Evolutionary conservation across 495 filamentous ascomycete species (phyloP).

Genomic region (Annulohypoxylon nitens): DNA sequence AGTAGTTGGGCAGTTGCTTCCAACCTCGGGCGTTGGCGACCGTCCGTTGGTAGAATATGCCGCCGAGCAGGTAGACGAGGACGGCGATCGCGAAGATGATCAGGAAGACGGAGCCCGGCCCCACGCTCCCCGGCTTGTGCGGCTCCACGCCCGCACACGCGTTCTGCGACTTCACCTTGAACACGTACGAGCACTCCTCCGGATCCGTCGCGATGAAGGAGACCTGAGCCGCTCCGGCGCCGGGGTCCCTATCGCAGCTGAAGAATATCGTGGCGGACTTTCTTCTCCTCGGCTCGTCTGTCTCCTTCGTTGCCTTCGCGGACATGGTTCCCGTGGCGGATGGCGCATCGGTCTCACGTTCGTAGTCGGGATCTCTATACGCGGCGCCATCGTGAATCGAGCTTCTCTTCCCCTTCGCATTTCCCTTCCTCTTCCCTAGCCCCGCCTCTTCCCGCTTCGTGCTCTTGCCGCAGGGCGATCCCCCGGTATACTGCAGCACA

Average conservation of each 20-base stretch:
- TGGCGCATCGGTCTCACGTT: slow-evolving; percentile 56
- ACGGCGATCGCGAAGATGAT: slow-evolving; percentile 89
- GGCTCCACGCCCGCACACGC: slow-evolving; percentile 78
- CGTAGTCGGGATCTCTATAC: slow-evolving; percentile 55
- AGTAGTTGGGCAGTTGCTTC: slow-evolving; percentile 95
- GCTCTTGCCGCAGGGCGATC: slow-evolving; percentile 78
- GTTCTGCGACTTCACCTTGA: slow-evolving; percentile 88
- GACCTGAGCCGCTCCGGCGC: slow-evolving; percentile 65
- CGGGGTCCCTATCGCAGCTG: slow-evolving; percentile 86
- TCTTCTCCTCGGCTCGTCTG: slow-evolving; percentile 63
- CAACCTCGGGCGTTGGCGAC: slow-evolving; percentile 96
- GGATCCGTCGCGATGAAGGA: slow-evolving; percentile 87
- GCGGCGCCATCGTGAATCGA: slow-evolving; percentile 53
- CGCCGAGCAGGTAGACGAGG: slow-evolving; percentile 89
- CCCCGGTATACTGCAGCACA: slow-evolving; percentile 89
- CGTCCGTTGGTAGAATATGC: slow-evolving; percentile 93
- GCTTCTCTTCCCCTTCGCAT: slow-evolving; percentile 35
- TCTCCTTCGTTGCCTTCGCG: slow-evolving; percentile 52
- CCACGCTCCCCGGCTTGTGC: slow-evolving; percentile 75
- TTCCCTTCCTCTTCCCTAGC: neutral
- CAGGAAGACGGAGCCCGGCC: slow-evolving; percentile 90
- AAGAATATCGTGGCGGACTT: slow-evolving; percentile 94
- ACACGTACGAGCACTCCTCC: slow-evolving; percentile 95
- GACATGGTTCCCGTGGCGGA: slow-evolving; percentile 36
- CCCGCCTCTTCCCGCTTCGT: slow-evolving; percentile 45